Percentiles rank a stretch among this genome's conserved stretches.
Conservation (phyloP, 257 asterid genomes). For the Nicotiana tomentosiformis region DNA sequence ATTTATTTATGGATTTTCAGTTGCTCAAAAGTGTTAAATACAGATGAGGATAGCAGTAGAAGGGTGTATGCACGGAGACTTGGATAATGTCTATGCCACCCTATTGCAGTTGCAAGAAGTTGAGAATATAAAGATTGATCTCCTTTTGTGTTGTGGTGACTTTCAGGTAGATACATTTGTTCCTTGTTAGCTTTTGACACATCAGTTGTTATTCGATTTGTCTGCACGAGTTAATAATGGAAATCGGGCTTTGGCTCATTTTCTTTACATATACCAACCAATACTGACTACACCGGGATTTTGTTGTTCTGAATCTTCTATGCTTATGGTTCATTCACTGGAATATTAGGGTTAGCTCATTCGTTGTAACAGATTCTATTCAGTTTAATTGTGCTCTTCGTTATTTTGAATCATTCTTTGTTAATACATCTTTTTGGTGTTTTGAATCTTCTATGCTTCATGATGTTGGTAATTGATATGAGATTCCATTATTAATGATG, state of each 20-base stretch:
- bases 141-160: constrained; percentile 94
- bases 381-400: background rate
- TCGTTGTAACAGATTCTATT: background rate
- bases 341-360: background rate
- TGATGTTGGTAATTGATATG: background rate
- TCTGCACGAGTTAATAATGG: background rate
- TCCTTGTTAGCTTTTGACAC: background rate
- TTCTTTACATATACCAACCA: background rate
- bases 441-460: background rate
- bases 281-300: background rate
- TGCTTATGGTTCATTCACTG: background rate
- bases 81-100: constrained; percentile 81
- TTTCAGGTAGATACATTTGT: constrained; percentile 62
- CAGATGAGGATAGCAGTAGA: constrained; percentile 93
- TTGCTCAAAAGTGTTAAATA: constrained; percentile 1
- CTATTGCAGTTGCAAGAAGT: constrained; percentile 69
- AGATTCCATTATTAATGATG: background rate
- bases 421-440: background rate
- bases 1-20: background rate
- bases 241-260: background rate
- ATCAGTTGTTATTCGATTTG: background rate
- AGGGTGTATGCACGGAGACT: constrained; percentile 98
- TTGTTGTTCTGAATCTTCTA: background rate
- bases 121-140: constrained; percentile 69
- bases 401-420: background rate